Base-by-base conservation (phyloP, 768 basidiomycete genomes). In the Phlebiopsis gigantea region DNA sequence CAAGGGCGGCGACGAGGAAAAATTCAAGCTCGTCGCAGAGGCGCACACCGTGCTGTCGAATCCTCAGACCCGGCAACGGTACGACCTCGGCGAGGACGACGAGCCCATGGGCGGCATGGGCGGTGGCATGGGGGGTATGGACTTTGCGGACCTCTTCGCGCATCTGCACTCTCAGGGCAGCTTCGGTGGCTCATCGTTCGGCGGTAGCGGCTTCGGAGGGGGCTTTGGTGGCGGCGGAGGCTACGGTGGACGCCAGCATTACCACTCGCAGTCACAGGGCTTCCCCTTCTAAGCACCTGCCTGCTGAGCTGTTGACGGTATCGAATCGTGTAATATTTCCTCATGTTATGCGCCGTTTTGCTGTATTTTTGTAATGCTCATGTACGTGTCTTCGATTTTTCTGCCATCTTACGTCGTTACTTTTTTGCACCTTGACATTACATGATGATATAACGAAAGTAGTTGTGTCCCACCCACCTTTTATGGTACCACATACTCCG, bases 1-100 rank as follows among this genome's bases (percentile, higher is more conserved):
- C 70, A 92, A 92, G 80, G 93, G 95, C 25, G 95, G 95, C 26
- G 91, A 93, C 67, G 94, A 96, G 64, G 96, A 97, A 67, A 89
- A 91, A 63, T 98, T 98, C 82, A 97, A 98, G 71, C 79, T 93
- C 21, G 85, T 92, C 28, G 83, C 77, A 0, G 93, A 93, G 70
- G 90, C 91, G 2, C 79, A 94, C 60, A 80, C 83, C 7, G 87
- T 94, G 3, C 82, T 94, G 2, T 91, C 89, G 0, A 93, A 94
- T 62, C 79, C 90, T 1, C 75, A 73, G 10, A 76, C 85, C 44
- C 79, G 90, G 42, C 77, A 85, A 62, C 80, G 90, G 41, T 93
- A 93, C 62, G 90, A 93, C 68, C 65, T 82, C 68, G 90, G 90
- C 31, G 90, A 90, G 60, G 90, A 91, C 61, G 88, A 91, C 57